phyloP scores from a whole-genome alignment of 2,329 filamentous ascomycete species.

The Colletotrichum sp. region DNA sequence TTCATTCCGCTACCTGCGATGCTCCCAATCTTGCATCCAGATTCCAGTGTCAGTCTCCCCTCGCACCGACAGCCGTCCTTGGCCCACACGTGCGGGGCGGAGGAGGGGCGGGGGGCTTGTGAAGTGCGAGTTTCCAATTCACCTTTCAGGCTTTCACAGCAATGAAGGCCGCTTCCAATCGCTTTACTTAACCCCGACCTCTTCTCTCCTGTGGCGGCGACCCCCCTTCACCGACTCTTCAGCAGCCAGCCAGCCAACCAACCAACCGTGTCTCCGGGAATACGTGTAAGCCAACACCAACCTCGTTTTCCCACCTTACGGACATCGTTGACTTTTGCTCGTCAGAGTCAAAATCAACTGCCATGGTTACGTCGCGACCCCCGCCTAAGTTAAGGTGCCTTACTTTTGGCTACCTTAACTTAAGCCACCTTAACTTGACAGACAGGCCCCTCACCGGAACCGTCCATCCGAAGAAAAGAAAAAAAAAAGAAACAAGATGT shows the following conservation, averaged over 20 bases:
- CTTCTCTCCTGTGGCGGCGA: background rate
- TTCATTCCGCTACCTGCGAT: background rate
- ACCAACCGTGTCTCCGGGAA: background rate
- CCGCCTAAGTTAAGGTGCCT: background rate
- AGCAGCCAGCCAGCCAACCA: background rate
- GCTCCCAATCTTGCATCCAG: background rate
- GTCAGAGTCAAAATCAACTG: background rate
- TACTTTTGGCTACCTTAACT: background rate
- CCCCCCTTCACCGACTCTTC: slow-evolving; percentile 7
- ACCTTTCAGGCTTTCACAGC: background rate
- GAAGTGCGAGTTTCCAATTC: background rate
- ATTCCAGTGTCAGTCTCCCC: background rate
- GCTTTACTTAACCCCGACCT: background rate
- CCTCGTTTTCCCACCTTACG: background rate
- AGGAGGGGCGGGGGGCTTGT: background rate
- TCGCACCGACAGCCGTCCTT: background rate
- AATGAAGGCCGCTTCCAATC: background rate
- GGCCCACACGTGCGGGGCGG: slow-evolving; percentile 6
- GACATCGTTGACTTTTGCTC: background rate
- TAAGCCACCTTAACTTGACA: background rate
- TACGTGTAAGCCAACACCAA: background rate
- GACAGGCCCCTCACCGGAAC: background rate
- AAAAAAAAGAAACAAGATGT: background rate
- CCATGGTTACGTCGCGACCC: background rate
- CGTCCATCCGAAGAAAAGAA: background rate